Evolutionary conservation across 2,329 filamentous ascomycete genomes (phyloP).

Genomic region (Chaetomium sp.): DNA sequence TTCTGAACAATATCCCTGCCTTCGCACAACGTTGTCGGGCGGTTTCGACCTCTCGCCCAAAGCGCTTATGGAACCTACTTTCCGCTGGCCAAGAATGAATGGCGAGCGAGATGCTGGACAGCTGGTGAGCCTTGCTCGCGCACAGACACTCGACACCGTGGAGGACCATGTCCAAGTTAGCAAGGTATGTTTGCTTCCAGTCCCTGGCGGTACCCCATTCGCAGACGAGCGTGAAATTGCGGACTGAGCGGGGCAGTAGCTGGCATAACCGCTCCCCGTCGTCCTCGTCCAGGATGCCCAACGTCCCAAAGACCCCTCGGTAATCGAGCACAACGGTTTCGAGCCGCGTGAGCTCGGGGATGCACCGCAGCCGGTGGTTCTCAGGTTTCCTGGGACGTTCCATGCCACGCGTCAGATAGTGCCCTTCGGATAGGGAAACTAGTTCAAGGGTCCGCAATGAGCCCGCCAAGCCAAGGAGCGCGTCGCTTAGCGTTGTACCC

Average conservation of each 20-base stretch:
- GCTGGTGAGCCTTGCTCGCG: conserved; percentile 24
- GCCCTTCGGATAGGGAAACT: conserved; percentile 34
- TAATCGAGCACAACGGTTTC: conserved; percentile 36
- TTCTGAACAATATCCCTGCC: conserved; percentile 34
- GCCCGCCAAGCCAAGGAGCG: conserved; percentile 29
- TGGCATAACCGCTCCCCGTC: conserved; percentile 36
- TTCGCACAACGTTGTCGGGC: conserved; percentile 31
- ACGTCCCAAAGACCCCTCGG: conserved; percentile 37
- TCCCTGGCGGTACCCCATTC: conserved; percentile 37
- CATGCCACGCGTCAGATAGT: conserved; percentile 36
- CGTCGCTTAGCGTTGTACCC: conserved; percentile 35
- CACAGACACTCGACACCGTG: conserved; percentile 36
- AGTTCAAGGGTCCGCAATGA: conserved; percentile 34
- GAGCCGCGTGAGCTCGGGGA: conserved; percentile 32
- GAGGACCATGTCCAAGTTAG: conserved; percentile 37
- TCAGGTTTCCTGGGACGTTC: conserved; percentile 37
- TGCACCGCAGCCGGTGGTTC: conserved; percentile 37
- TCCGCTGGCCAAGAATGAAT: conserved; percentile 38
- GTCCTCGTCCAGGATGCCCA: conserved; percentile 37
- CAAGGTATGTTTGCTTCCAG: conserved; percentile 36
- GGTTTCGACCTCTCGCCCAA: conserved; percentile 33
- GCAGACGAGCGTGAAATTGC: conserved; percentile 35
- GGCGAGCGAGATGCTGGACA: conserved; percentile 34
- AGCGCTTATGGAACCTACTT: conserved; percentile 34
- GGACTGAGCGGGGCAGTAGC: conserved; percentile 33